These are phyloP conservation scores for Botryosphaeria dothidea DNA, from an alignment of 2,329 filamentous ascomycete species.

Conservation along the genomic window DNA sequence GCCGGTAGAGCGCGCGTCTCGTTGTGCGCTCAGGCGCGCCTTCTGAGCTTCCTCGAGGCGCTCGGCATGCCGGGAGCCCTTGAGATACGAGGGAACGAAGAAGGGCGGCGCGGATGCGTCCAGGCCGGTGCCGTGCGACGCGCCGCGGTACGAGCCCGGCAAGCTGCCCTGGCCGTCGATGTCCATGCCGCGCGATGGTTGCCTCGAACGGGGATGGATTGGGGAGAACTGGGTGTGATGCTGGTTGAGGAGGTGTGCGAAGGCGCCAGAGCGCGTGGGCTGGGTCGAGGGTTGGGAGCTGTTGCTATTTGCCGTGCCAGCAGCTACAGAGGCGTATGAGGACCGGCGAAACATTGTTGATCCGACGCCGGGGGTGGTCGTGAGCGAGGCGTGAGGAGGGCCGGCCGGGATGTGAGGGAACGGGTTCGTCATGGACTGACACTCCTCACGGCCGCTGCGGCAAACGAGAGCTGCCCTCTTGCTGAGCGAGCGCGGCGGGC, in stretches of 20 bases:
- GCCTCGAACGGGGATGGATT: conserved; percentile 32
- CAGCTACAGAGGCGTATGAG: conserved; percentile 64
- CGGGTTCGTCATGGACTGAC: conserved; percentile 18
- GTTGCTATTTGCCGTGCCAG: conserved; percentile 46
- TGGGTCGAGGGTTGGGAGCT: conserved; percentile 36
- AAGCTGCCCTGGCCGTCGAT: conserved; percentile 13
- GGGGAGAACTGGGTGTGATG: conserved; percentile 31
- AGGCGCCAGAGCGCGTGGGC: conserved; percentile 44
- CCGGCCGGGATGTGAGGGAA: not conserved
- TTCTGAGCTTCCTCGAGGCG: conserved; percentile 69
- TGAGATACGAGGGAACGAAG: conserved; percentile 83
- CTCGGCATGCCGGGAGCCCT: conserved; percentile 74
- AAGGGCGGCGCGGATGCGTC: conserved; percentile 52
- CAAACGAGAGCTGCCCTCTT: conserved; percentile 7
- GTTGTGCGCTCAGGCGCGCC: conserved; percentile 45
- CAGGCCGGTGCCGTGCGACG: conserved; percentile 27
- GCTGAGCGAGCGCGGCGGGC: not conserved
- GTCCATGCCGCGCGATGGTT: conserved; percentile 43
- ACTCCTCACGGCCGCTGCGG: conserved; percentile 9
- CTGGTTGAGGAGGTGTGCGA: conserved; percentile 59
- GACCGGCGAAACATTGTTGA: conserved; percentile 48
- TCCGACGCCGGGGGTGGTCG: conserved; percentile 15
- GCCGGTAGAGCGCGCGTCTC: conserved; percentile 45
- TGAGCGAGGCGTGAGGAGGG: conserved; percentile 15
- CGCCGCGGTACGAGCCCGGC: conserved; percentile 16